Evolutionary conservation across 371 early-diverging fungal genomes (phyloP), one percentile per base, ranked within the genome.

Genomic region (Mortierella sp.): DNA sequence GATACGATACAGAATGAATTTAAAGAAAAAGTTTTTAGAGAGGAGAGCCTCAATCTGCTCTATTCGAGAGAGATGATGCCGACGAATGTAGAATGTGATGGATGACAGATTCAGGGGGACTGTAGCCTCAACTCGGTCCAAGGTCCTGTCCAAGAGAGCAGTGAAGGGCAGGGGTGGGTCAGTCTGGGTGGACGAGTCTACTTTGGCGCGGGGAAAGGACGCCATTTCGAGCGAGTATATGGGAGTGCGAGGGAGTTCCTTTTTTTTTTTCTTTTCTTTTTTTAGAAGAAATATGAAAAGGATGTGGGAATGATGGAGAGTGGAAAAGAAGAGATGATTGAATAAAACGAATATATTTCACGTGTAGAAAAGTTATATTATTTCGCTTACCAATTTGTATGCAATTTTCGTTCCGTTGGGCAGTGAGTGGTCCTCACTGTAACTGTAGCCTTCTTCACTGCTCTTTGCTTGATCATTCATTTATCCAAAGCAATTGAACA

Each of bases 51-150:
- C 81, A 37, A 81, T 28, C 16, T 72, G 81, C 45, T 81, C 81
- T 58, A 81, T 81, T 54, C 81, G 60, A 8, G 81, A 81, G 70
- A 81, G 81, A 66, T 81, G 76, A 24, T 81, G 75, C 18, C 81
- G 75, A 39, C 81, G 72, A 57, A 81, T 81, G 67, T 81, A 75
- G 73, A 81, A 81, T 54, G 81, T 81, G 54, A 81, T 66, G 66
- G 81, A 75, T 18, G 81, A 75, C 8, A 81, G 70, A 65, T 81
- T 81, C 28, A 81, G 63, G 18, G 81, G 81, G 18, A 81, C 75
- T 24, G 75, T 81, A 49, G 81, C 81, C 64, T 81, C 81, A 47
- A 81, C 66, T 14, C 72, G 49, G 70, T 81, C 81, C 11, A 81
- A 68, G 8, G 81, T 22, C 9, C 76, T 64, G 72, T 81, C 81